Evolutionary conservation across 2,329 filamentous ascomycete species (phyloP).

Genomic region (Gnomoniopsis smithogilvyi): DNA sequence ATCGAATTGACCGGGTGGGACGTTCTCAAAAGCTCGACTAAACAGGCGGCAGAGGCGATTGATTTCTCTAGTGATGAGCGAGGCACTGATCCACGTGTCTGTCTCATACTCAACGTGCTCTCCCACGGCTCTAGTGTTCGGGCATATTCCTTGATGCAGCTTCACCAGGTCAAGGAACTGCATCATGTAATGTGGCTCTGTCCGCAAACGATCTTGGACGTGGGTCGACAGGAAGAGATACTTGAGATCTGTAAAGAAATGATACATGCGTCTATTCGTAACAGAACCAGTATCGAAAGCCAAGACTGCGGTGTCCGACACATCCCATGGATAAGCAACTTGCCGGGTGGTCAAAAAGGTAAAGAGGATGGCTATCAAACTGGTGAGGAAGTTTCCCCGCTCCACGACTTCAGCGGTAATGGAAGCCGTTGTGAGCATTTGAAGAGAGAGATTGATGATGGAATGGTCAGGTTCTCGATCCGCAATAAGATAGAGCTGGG

Average conservation of each 20-base stretch:
- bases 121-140: constrained; percentile 85
- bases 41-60: constrained; percentile 89
- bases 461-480: constrained; percentile 97
- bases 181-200: constrained; percentile 80
- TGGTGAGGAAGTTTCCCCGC: constrained; percentile 92
- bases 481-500: constrained; percentile 92
- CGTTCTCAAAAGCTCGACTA: constrained; percentile 77
- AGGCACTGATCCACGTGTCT: constrained; percentile 96
- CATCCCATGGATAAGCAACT: constrained; percentile 88
- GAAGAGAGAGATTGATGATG: constrained; percentile 94
- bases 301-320: constrained; percentile 80
- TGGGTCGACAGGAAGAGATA: constrained; percentile 87
- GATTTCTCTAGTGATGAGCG: constrained; percentile 89
- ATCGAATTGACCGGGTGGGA: constrained; percentile 37
- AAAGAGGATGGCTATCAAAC: constrained; percentile 92
- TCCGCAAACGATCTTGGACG: constrained; percentile 80
- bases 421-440: constrained; percentile 94
- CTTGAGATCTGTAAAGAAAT: constrained; percentile 93
- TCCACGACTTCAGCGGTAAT: constrained; percentile 96
- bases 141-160: constrained; percentile 94
- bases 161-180: constrained; percentile 96
- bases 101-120: constrained; percentile 99
- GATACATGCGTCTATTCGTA: constrained; percentile 92
- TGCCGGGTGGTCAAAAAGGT: constrained; percentile 95
- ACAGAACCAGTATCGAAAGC: constrained; percentile 94